These are phyloP conservation scores for Saturnispora halmiae DNA, from an alignment of 805 yeast genomes.

Conservation along the genomic window DNA sequence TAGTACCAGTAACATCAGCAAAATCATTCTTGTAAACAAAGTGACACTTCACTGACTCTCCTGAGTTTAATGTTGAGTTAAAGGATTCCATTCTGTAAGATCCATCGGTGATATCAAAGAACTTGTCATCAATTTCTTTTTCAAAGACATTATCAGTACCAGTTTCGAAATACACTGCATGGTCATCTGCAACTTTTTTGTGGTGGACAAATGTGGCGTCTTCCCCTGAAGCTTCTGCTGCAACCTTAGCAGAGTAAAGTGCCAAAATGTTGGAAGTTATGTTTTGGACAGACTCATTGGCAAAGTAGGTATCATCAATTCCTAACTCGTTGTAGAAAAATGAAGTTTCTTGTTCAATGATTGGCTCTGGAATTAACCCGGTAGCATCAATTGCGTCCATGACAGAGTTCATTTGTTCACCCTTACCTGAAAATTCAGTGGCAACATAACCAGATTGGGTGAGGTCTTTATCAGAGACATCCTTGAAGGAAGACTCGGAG, in stretches of 20 bases:
- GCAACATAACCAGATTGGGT: constrained; percentile 54
- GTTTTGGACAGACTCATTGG: constrained; percentile 70
- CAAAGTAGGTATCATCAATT: constrained; percentile 87
- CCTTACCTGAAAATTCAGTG: constrained; percentile 70
- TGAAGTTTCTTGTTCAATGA: constrained; percentile 76
- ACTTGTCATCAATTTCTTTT: constrained; percentile 69
- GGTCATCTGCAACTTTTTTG: constrained; percentile 70
- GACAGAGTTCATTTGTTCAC: constrained; percentile 70
- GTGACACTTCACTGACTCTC: constrained; percentile 48
- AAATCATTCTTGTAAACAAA: constrained; percentile 76
- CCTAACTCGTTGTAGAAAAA: constrained; percentile 88
- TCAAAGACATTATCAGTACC: constrained; percentile 46
- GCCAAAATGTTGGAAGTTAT: constrained; percentile 82
- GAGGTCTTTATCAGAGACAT: constrained; percentile 25
- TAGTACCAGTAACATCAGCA: constrained; percentile 22
- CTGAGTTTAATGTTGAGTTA: constrained; percentile 51
- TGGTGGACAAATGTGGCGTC: constrained; percentile 51
- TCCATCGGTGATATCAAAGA: constrained; percentile 43
- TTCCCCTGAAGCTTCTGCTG: constrained; percentile 61
- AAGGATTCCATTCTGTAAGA: constrained; percentile 72
- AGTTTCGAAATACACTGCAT: constrained; percentile 86
- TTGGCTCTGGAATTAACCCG: constrained; percentile 82
- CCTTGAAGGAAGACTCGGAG: constrained; percentile 28
- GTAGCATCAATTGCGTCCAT: constrained; percentile 70
- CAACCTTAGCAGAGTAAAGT: constrained; percentile 84